phyloP scores from a whole-genome alignment of 139 green algal species.

The Coelastrella sp. region DNA sequence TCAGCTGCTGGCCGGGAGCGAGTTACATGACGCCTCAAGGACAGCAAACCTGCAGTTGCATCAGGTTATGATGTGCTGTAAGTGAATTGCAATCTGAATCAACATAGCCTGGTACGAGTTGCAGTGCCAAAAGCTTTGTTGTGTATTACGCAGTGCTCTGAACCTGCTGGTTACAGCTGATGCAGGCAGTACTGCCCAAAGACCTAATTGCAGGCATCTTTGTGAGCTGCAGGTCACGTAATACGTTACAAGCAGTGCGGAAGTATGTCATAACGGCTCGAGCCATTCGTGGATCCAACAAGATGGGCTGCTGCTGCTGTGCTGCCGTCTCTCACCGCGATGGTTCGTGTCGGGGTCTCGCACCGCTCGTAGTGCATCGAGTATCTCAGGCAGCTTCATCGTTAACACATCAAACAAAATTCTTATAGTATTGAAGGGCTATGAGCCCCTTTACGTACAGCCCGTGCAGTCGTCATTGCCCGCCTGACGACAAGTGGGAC shows the following conservation, averaged over 20 bases:
- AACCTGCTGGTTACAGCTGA: no score
- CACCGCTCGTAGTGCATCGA: constrained; percentile 42
- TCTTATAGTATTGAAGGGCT: neutral
- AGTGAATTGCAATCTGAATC: no score
- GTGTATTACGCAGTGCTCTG: no score
- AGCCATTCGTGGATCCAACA: no score
- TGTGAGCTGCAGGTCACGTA: neutral
- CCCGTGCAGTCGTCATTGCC: no score
- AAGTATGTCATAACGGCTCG: no score
- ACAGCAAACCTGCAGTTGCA: neutral
- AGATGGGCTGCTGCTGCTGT: no score
- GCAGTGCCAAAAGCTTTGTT: no score
- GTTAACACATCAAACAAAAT: neutral
- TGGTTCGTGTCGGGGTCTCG: constrained; percentile 41
- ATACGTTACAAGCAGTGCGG: no score
- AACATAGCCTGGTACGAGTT: no score
- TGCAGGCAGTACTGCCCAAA: neutral
- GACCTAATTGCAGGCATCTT: neutral
- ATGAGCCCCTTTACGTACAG: neutral
- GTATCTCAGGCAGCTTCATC: constrained; percentile 19
- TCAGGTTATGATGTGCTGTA: neutral
- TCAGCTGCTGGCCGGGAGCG: constrained; percentile 21
- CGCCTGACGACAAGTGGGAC: no score
- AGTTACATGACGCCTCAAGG: neutral
- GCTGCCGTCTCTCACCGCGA: constrained; percentile 4